Conservation (phyloP, 768 basidiomycete species). For the Paxillus ammoniavirescens region DNA sequence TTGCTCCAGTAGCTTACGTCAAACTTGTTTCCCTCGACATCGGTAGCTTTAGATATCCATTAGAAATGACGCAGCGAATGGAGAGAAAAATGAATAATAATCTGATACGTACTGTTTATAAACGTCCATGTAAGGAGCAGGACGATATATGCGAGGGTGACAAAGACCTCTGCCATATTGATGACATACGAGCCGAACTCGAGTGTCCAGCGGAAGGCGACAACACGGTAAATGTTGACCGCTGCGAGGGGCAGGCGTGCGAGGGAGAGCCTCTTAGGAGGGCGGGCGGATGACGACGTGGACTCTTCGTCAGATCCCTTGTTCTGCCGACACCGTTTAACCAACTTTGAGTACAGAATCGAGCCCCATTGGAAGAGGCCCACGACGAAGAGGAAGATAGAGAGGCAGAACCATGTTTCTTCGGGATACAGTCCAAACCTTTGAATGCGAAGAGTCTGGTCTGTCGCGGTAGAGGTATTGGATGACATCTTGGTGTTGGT, state of each 20-base stretch:
- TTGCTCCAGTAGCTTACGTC: conserved; percentile 26
- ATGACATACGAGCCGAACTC: conserved; percentile 42
- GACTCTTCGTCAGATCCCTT: conserved; percentile 15
- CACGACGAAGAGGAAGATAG: conserved; percentile 13
- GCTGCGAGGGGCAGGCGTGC: conserved; percentile 36
- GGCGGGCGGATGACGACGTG: background rate
- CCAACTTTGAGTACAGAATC: conserved; percentile 19
- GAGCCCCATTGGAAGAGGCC: conserved; percentile 29
- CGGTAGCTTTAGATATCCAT: conserved; percentile 1
- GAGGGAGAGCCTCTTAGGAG: conserved; percentile 36
- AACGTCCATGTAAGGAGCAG: conserved; percentile 45
- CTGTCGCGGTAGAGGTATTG: background rate
- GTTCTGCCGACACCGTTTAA: background rate
- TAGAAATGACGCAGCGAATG: background rate
- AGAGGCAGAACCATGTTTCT: conserved; percentile 18
- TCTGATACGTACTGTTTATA: conserved; percentile 39
- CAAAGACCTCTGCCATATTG: conserved; percentile 43
- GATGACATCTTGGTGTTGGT: conserved; percentile 2
- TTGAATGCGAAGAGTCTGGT: background rate
- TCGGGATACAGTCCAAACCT: background rate
- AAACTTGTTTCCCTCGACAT: background rate
- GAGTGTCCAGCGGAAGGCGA: conserved; percentile 49
- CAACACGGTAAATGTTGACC: conserved; percentile 44
- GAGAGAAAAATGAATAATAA: background rate
- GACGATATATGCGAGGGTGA: conserved; percentile 45